These are phyloP conservation scores for Stephania yunnanensis DNA, from an alignment of 164 flowering plant genomes.

Conservation along the genomic window DNA sequence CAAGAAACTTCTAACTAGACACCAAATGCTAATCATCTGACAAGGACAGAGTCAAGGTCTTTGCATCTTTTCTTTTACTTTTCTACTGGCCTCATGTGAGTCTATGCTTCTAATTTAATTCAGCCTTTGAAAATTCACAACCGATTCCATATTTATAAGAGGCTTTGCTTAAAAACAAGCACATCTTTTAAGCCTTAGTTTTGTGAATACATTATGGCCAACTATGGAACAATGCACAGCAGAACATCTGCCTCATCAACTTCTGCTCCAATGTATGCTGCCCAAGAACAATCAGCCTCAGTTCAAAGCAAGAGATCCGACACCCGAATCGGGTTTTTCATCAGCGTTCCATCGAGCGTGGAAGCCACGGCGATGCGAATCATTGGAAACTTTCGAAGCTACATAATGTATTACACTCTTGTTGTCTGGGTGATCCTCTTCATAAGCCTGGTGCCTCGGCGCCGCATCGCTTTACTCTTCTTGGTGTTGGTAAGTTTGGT, in stretches of 20 bases:
- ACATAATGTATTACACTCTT: constrained; percentile 7
- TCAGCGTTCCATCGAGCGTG: constrained; percentile 16
- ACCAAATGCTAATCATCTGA: background rate
- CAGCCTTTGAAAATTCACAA: background rate
- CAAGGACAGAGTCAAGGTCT: background rate
- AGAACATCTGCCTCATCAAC: constrained; percentile 7
- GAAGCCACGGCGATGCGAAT: constrained; percentile 16
- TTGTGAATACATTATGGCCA: constrained; percentile 4
- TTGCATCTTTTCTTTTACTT: background rate
- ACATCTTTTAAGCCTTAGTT: background rate
- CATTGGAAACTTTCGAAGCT: constrained; percentile 14
- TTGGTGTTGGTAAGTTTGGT: constrained; percentile 12
- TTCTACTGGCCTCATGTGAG: background rate
- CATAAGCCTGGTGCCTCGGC: constrained; percentile 18
- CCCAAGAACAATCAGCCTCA: background rate
- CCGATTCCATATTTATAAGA: background rate
- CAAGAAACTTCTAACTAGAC: background rate
- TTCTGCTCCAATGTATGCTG: background rate
- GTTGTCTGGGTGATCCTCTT: constrained; percentile 20
- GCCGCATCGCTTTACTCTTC: constrained; percentile 12
- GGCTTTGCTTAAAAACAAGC: background rate
- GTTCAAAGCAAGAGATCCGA: background rate
- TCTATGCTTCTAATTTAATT: background rate
- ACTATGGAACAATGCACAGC: constrained; percentile 11
- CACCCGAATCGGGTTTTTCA: constrained; percentile 5